Evolutionary conservation across 2,329 filamentous ascomycete genomes (phyloP), one percentile per base, ranked within the genome.

Genomic region (Trichoderma sp.): DNA sequence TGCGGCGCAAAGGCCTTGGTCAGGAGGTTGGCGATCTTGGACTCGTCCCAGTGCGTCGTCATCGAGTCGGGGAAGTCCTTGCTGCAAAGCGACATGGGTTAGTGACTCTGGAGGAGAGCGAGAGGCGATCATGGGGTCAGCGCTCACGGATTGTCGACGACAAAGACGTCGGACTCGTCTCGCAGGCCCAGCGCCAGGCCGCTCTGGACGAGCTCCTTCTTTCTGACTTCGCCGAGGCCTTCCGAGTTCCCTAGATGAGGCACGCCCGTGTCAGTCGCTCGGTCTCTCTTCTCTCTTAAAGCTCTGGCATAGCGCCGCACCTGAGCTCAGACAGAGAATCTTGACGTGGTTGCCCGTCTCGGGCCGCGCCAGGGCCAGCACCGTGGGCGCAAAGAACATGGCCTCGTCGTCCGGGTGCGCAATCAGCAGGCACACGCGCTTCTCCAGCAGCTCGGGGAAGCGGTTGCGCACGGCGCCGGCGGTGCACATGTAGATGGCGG

Each of bases 401-500:
- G 94, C 95, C 81, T 99, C 95, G 74, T 99, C 95, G 78, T 99
- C 95, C 0, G 95, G 95, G 79, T 99, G 95, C 24, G 95, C 95
- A 73, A 99, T 98, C 63, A 99, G 83, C 62, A 99, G 85, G 75
- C 91, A 90, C 74, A 99, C 92, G 73, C 91, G 88, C 83, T 96
- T 96, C 80, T 92, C 90, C 71, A 82, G 83, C 68, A 97, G 81
- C 51, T 80, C 84, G 4, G 92, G 90, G 71, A 91, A 85, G 39
- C 83, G 78, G 28, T 78, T 71, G 67, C 80, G 78, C 48, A 81
- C 76, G n/a, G 80, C 73, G 48, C 78, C 76, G 28, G 78, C 79
- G 3, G 81, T 81, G 75, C 83, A 83, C 68, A 81, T 79, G 78
- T 87, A 86, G 55, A 86, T 74, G 63, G 80, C 73, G 3, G 84